Evolutionary conservation across 805 yeast species (phyloP).

Genomic region (Cyberlindnera lachancei): DNA sequence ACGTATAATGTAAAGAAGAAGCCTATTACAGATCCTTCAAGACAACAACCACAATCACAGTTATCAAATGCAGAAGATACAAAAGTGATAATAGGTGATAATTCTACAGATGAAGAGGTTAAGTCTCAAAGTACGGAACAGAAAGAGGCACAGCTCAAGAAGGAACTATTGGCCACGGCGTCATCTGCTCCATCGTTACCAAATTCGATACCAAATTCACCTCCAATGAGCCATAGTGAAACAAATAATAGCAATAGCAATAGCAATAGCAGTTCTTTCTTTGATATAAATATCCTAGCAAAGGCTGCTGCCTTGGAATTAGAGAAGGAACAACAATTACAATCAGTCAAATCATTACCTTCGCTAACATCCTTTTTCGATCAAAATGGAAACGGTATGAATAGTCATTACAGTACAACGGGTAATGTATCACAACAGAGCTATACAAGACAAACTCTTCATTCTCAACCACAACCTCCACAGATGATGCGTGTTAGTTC

Average conservation of each 20-base stretch:
- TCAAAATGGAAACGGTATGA: no score
- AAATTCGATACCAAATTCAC: constrained; percentile 10
- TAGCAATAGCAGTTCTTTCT: constrained; percentile 10
- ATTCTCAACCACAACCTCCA: constrained; percentile 7
- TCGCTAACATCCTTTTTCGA: constrained; percentile 21
- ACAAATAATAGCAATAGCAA: constrained; percentile 2
- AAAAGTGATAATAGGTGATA: no score
- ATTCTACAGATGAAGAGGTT: constrained; percentile 3
- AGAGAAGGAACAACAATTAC: constrained; percentile 23
- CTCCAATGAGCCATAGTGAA: constrained; percentile 11
- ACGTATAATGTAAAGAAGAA: constrained; percentile 34
- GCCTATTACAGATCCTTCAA: neutral
- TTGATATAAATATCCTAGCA: constrained; percentile 24
- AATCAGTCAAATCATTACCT: constrained; percentile 22
- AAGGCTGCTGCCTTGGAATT: constrained; percentile 24
- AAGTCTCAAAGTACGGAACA: neutral
- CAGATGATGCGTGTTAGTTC: constrained; percentile 14
- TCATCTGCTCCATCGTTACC: constrained; percentile 10
- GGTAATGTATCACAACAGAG: constrained; percentile 1
- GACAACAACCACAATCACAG: neutral
- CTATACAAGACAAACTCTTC: constrained; percentile 4
- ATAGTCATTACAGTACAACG: no score
- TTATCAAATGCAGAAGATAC: no score
- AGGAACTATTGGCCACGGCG: constrained; percentile 8
- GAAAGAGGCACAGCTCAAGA: constrained; percentile 10